Percentiles rank a stretch among this genome's conserved stretches.
Conservation (phyloP, 371 early-diverging fungal genomes). For the Vairimorpha necatrix region DNA sequence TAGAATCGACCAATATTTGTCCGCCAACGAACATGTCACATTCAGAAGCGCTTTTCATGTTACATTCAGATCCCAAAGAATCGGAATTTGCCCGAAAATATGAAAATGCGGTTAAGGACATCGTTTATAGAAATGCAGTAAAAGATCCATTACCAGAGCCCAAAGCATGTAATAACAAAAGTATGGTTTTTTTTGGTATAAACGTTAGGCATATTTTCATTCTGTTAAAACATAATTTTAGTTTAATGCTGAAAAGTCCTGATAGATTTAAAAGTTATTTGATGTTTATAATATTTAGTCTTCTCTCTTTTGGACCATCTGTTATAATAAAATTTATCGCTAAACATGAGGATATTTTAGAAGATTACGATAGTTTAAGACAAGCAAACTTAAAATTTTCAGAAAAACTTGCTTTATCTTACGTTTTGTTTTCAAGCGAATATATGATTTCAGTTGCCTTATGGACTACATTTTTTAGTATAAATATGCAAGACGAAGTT, state of each 20-base stretch:
- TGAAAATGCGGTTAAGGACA: neutral
- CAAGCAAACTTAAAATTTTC: no score
- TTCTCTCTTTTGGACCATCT: no score
- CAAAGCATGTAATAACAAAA: neutral
- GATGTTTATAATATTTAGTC: no score
- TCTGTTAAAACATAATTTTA: constrained; percentile 2
- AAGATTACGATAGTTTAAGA: no score
- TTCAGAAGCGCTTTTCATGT: constrained; percentile 72
- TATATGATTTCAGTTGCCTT: no score
- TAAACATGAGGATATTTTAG: no score
- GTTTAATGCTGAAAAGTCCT: neutral
- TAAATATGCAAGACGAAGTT: no score
- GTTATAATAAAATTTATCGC: no score
- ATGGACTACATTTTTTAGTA: no score
- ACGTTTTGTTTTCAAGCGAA: no score
- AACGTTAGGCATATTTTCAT: neutral
- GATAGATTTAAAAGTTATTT: no score
- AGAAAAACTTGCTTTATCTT: no score
- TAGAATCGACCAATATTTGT: constrained; percentile 68
- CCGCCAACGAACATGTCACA: constrained; percentile 70
- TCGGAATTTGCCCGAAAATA: neutral
- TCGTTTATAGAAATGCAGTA: neutral
- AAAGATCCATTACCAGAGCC: neutral
- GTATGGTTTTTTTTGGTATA: neutral
- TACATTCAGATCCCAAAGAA: constrained; percentile 38